These are phyloP conservation scores for Ganoderma resinaceum DNA, from an alignment of 1,284 basidiomycete species.

Conservation along the genomic window DNA sequence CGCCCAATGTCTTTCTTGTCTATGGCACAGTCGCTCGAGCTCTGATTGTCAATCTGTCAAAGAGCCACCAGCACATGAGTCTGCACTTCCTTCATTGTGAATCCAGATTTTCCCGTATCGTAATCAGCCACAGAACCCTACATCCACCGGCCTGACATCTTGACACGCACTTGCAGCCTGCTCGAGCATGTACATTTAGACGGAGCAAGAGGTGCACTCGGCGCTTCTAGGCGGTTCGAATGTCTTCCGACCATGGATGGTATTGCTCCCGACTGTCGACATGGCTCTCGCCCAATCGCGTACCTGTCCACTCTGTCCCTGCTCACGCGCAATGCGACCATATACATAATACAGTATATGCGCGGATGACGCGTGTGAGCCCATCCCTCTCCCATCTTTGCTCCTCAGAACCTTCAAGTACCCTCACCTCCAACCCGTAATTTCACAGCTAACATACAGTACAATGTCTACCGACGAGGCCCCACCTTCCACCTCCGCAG, in stretches of 20 bases:
- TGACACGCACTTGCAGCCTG: too few species aligned
- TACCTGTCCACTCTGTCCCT: background rate
- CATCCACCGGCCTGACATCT: too few species aligned
- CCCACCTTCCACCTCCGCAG: background rate
- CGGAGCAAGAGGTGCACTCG: too few species aligned
- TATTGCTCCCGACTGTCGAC: too few species aligned
- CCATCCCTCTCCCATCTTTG: background rate
- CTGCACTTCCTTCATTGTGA: background rate
- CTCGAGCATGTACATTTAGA: too few species aligned
- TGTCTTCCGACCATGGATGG: too few species aligned
- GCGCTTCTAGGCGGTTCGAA: background rate
- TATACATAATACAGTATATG: background rate
- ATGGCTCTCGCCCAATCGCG: background rate
- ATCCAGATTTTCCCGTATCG: background rate
- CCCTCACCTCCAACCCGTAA: background rate
- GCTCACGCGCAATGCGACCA: background rate
- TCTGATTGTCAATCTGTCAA: background rate
- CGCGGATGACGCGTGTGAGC: background rate
- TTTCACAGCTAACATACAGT: too few species aligned
- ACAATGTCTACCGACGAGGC: constrained; percentile 15
- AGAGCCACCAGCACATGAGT: background rate
- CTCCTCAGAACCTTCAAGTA: background rate
- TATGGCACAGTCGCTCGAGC: too few species aligned
- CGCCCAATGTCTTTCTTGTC: background rate
- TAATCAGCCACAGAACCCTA: background rate